These are phyloP conservation scores for Magnolia officinalis DNA, from an alignment of 164 flowering plant genomes.

Conservation along the genomic window DNA sequence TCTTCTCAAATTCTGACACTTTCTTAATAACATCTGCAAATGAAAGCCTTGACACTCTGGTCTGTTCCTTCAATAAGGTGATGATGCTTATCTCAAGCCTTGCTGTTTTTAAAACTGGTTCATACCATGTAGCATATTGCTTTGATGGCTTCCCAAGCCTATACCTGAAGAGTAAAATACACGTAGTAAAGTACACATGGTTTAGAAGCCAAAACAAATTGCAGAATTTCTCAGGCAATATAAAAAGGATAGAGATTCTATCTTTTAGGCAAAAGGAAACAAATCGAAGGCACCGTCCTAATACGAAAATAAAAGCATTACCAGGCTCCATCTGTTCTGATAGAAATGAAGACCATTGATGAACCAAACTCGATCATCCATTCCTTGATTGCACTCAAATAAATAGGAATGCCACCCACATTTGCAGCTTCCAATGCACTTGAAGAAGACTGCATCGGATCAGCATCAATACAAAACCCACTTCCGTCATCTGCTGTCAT, in stretches of 20 bases:
- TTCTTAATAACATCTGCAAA: slow-evolving; percentile 64
- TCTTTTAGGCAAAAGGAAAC: background rate
- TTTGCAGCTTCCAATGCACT: slow-evolving; percentile 36
- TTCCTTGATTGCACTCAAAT: slow-evolving; percentile 86
- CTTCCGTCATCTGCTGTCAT: slow-evolving; percentile 80
- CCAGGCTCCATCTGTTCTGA: slow-evolving; percentile 93
- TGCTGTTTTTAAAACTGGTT: slow-evolving; percentile 69
- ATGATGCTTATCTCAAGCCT: slow-evolving; percentile 63
- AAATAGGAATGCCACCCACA: slow-evolving; percentile 73
- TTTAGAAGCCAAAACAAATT: background rate
- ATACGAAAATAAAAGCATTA: slow-evolving; percentile 21
- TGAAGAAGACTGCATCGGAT: slow-evolving; percentile 41
- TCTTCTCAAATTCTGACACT: slow-evolving; percentile 41
- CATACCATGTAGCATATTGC: slow-evolving; percentile 89
- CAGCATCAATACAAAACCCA: slow-evolving; percentile 64
- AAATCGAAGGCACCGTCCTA: background rate
- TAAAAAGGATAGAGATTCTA: background rate
- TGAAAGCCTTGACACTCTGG: slow-evolving; percentile 61
- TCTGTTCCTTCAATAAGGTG: slow-evolving; percentile 64
- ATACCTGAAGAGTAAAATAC: slow-evolving; percentile 50
- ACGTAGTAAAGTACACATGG: background rate
- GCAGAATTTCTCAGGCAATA: background rate
- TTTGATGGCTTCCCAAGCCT: slow-evolving; percentile 94
- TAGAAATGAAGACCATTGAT: slow-evolving; percentile 64
- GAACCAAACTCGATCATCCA: slow-evolving; percentile 95